These are phyloP conservation scores for Parastagonospora nodorum DNA, from an alignment of 2,329 filamentous ascomycete genomes.

Conservation along the genomic window DNA sequence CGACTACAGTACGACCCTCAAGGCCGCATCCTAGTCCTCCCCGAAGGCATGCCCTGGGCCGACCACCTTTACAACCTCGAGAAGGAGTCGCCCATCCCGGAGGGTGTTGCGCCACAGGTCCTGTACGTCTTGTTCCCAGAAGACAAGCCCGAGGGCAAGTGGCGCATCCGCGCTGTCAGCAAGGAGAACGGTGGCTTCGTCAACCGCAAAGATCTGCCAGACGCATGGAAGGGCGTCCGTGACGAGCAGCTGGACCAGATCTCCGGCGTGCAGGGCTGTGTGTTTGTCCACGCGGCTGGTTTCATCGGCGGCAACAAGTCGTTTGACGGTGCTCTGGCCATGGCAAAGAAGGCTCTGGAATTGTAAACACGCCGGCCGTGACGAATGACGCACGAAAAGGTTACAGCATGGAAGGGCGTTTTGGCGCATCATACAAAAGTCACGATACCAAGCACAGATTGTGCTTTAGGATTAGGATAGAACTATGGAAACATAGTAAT, in stretches of 20 bases:
- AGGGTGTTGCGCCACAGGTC: conserved; percentile 60
- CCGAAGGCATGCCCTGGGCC: conserved; percentile 86
- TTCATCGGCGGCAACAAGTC: conserved; percentile 97
- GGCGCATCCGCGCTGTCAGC: conserved; percentile 93
- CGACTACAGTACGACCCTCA: conserved; percentile 71
- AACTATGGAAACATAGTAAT: conserved; percentile 3
- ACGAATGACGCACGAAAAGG: neutral
- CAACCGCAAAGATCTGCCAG: conserved; percentile 88
- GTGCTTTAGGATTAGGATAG: conserved; percentile 18
- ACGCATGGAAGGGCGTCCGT: conserved; percentile 88
- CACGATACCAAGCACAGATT: conserved; percentile 30
- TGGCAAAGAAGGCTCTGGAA: conserved; percentile 77
- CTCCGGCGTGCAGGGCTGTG: conserved; percentile 70
- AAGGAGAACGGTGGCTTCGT: conserved; percentile 83
- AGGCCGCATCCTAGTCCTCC: conserved; percentile 80
- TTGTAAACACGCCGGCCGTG: conserved; percentile 17
- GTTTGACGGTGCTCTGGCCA: conserved; percentile 82
- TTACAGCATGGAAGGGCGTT: conserved; percentile 36
- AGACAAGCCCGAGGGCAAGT: conserved; percentile 75
- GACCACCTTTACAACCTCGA: conserved; percentile 94
- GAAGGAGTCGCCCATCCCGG: conserved; percentile 53
- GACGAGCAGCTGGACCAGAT: conserved; percentile 82
- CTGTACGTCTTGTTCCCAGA: conserved; percentile 93
- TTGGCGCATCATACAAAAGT: conserved; percentile 29
- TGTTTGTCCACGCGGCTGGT: conserved; percentile 92